phyloP scores from a whole-genome alignment of 208 protist species.

The Angomonas desouzai region DNA sequence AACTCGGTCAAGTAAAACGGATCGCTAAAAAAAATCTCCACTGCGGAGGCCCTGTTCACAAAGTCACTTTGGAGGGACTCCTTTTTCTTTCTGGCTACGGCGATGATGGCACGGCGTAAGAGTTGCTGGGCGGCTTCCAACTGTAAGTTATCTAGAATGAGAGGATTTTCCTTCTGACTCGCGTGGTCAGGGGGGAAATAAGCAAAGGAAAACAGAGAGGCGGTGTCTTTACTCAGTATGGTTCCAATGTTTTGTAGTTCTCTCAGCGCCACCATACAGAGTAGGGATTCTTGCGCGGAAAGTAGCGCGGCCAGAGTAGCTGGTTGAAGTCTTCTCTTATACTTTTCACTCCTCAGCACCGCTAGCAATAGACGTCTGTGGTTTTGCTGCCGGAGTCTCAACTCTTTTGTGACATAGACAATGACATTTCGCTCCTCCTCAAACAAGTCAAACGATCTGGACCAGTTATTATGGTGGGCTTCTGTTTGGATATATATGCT shows the following conservation, averaged over 20 bases:
- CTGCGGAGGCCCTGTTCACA: not conserved
- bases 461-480: slow-evolving; percentile 59
- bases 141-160: slow-evolving; percentile 26
- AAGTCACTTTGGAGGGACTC: slow-evolving; percentile 12
- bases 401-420: slow-evolving; percentile 53
- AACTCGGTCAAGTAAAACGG: slow-evolving; percentile 36
- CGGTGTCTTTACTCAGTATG: not conserved
- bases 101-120: slow-evolving; percentile 45
- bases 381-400: slow-evolving; percentile 57
- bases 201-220: not conserved
- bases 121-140: slow-evolving; percentile 60
- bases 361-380: slow-evolving; percentile 69
- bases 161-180: slow-evolving; percentile 6
- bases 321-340: slow-evolving; percentile 27
- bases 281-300: slow-evolving; percentile 67
- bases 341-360: slow-evolving; percentile 40
- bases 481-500: slow-evolving; percentile 21
- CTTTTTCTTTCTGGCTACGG: slow-evolving; percentile 40
- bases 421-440: slow-evolving; percentile 75
- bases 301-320: slow-evolving; percentile 57
- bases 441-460: slow-evolving; percentile 50
- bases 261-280: slow-evolving; percentile 52
- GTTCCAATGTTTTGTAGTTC: slow-evolving; percentile 59
- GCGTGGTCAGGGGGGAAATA: slow-evolving; percentile 15
- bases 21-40: slow-evolving; percentile 59